Base-by-base conservation (phyloP, 805 yeast genomes). In the Saturnispora bothae region DNA sequence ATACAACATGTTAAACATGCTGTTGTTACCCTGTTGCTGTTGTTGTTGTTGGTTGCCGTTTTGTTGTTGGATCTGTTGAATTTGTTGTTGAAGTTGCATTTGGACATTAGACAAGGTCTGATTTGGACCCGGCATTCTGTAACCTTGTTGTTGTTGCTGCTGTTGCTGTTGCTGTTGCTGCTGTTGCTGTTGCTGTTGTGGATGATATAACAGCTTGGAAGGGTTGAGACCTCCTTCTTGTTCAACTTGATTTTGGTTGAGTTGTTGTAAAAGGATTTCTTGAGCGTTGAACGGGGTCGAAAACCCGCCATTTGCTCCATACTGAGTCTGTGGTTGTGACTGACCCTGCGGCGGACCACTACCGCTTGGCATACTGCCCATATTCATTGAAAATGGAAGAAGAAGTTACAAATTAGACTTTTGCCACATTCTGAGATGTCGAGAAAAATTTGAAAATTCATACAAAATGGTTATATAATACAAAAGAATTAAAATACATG, bases 151-250 rank as follows among this genome's bases (percentile, higher is more conserved):
- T 27, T 48, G 54, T 30, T 52, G 57, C n/a, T 48, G 41, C 21
- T 51, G 53, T 25, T 46, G 55, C 25, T 43, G 52, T 21, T 49
- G 35, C 13, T n/a, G 6, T 26, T 26, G 45, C 29, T 47, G 44
- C 6, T 45, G 33, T 27, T 48, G 53, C 28, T 52, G 57, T n/a
- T 48, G 41, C 22, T 50, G 53, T 23, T 47, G 55, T 25, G 43
- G 52, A 22, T 50, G 36, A 13, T 34, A 36, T 27, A 46, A 53
- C 7, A 44, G 29, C 14, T 49, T 52, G 21, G 43, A 43, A 38
- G 51, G 45, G 14, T 36, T 30, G 20, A 16, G 29, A 16, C 25
- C 25, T 8, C 32, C 33, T 4, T 29, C 34, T 17, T 39, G 50
- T 47, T 40, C 49, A n/a, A 23, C 36, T 23, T 33, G 36, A 28